Base-by-base conservation (phyloP, 148 eudicot species). In the Chenopodium suecicum region DNA sequence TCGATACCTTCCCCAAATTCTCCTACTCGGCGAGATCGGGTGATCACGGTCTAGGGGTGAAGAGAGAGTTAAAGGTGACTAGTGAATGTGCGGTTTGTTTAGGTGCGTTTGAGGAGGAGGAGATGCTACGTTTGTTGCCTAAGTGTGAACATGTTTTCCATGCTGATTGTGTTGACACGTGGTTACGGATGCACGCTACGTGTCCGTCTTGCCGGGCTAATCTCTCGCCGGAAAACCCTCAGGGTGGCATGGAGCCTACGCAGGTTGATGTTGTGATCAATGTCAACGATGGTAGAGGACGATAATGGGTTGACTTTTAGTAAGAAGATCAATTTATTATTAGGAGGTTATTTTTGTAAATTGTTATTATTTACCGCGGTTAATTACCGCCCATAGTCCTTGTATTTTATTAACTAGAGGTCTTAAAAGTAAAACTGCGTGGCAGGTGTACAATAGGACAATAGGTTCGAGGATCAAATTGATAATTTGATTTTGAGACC, bases 111-210 rank as follows among this genome's bases (percentile, higher is more conserved):
- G 73, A 78, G 20, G 81, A 73, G 27, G 27, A 65, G 25, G 85
- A 78, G 34, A 64, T 20, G 58, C 50, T 83, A 76, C 81, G 81
- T n/a, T 22, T 73, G 56, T 34, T 83, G 74, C 77, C 81, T 34
- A 64, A 70, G 54, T 83, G 85, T 73, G 81, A 78, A 27, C 85
- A 83, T 70, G 81, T 83, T 63, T 78, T 83, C 29, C 85, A 83
- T 12, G 78, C 73, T 2, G 78, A 72, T 29, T 83, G 85, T 31
- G 72, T 83, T 2, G 85, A 78, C 20, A 32, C 65, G 4, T 83
- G 85, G 85, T 52, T 83, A 4, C 25, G 66, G 1, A 50, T 76
- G 27, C 77, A 78, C n/a, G 73, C 85, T 9, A 78, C 85, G 74
- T 83, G 85, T 73, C 85, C 85, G 0, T 83, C 72, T 52, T 83